These are phyloP conservation scores for Talaromyces sp. DNA, from an alignment of 2,329 filamentous ascomycete species.

Conservation along the genomic window DNA sequence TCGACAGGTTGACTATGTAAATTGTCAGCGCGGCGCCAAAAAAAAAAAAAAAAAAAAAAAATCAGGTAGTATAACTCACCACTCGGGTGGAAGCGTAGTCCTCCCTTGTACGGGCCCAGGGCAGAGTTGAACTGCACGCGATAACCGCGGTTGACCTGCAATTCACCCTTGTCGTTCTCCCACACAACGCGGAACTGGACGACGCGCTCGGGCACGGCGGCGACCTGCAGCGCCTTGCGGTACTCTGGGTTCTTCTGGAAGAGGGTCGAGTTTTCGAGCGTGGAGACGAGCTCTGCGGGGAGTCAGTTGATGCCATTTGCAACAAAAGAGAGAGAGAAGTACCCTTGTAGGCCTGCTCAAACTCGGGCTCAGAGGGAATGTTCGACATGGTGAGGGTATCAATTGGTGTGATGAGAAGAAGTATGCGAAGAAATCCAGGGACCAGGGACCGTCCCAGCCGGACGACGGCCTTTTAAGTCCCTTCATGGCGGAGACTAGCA, in stretches of 20 bases:
- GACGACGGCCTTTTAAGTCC: neutral
- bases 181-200: slow-evolving; percentile 97
- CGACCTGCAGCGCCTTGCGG: slow-evolving; percentile 81
- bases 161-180: slow-evolving; percentile 86
- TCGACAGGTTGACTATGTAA: slow-evolving; percentile 50
- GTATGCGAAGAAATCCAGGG: neutral
- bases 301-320: slow-evolving; percentile 9
- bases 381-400: slow-evolving; percentile 60
- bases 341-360: slow-evolving; percentile 98
- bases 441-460: neutral
- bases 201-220: slow-evolving; percentile 86
- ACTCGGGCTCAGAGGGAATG: slow-evolving; percentile 86
- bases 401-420: neutral
- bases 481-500: neutral
- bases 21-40: neutral
- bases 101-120: slow-evolving; percentile 96
- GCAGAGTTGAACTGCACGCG: slow-evolving; percentile 98
- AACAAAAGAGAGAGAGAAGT: slow-evolving; percentile 15
- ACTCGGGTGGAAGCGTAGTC: slow-evolving; percentile 87
- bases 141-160: slow-evolving; percentile 91
- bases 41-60: too few relatives aligned
- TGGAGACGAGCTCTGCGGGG: slow-evolving; percentile 77
- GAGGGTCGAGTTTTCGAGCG: slow-evolving; percentile 87
- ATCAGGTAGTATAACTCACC: slow-evolving; percentile 1
- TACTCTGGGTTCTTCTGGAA: slow-evolving; percentile 95